These are phyloP conservation scores for Epichloe baconii DNA, from an alignment of 2,329 filamentous ascomycete species.

Conservation along the genomic window DNA sequence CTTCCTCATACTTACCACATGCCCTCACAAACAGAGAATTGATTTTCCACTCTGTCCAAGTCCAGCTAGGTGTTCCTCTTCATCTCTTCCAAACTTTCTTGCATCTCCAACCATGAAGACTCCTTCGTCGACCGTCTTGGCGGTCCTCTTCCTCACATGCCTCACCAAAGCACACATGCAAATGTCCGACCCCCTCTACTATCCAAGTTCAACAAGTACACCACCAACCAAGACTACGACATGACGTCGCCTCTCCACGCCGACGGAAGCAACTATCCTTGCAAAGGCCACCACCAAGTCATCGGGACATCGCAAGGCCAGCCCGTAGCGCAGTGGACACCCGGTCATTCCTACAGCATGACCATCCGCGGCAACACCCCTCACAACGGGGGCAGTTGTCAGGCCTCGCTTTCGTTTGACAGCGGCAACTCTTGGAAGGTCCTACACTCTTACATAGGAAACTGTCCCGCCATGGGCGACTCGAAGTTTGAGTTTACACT, in stretches of 20 bases:
- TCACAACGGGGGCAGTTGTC: conserved; percentile 49
- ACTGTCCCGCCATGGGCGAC: conserved; percentile 18
- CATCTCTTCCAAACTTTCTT: not conserved
- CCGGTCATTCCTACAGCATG: conserved; percentile 40
- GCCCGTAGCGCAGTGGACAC: conserved; percentile 39
- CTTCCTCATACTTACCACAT: too few relatives aligned
- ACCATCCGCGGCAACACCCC: conserved; percentile 36
- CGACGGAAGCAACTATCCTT: conserved; percentile 56
- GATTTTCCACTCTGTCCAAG: too few relatives aligned
- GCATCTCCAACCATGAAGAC: conserved; percentile 27
- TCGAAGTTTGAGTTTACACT: conserved; percentile 34
- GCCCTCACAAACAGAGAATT: too few relatives aligned
- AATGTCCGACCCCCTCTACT: conserved; percentile 42
- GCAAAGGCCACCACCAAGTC: conserved; percentile 49
- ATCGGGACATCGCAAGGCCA: conserved; percentile 35
- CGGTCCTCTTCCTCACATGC: not conserved
- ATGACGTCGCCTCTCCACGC: conserved; percentile 54
- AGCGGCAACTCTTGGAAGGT: conserved; percentile 45
- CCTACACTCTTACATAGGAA: conserved; percentile 21
- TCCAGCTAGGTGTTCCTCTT: not conserved
- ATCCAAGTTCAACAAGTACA: conserved; percentile 38
- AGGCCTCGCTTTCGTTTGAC: conserved; percentile 49
- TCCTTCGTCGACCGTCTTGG: conserved; percentile 21
- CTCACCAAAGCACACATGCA: conserved; percentile 38
- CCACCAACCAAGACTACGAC: conserved; percentile 49